Evolutionary conservation across 768 basidiomycete genomes (phyloP).

Genomic region (Boletus rubescentipes): DNA sequence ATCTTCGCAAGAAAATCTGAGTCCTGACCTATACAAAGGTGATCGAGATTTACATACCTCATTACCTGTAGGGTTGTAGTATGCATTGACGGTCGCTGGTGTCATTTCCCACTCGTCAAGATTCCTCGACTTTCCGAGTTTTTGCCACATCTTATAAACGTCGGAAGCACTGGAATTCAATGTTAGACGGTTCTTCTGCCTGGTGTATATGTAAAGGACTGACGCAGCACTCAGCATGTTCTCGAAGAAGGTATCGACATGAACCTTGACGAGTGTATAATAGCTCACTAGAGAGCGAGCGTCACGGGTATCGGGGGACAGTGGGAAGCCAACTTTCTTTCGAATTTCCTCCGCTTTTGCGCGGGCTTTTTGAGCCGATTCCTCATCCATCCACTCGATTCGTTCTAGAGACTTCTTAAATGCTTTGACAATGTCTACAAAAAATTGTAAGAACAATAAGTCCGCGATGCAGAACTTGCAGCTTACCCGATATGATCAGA

Average conservation of each 20-base stretch:
- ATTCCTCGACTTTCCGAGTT: slow-evolving; percentile 70
- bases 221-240: slow-evolving; percentile 72
- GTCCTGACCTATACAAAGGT: background rate
- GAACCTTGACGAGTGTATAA: slow-evolving; percentile 68
- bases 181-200: slow-evolving; percentile 5
- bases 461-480: background rate
- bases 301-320: slow-evolving; percentile 77
- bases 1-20: slow-evolving; percentile 47
- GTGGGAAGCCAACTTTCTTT: slow-evolving; percentile 92
- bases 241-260: slow-evolving; percentile 74
- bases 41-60: slow-evolving; percentile 50
- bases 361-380: slow-evolving; percentile 77
- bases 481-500: slow-evolving; percentile 73
- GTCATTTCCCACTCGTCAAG: slow-evolving; percentile 83
- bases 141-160: slow-evolving; percentile 68
- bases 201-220: slow-evolving; percentile 4
- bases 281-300: slow-evolving; percentile 69
- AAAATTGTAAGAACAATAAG: slow-evolving; percentile 8
- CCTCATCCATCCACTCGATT: slow-evolving; percentile 90
- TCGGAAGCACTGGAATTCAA: slow-evolving; percentile 48
- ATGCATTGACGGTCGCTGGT: slow-evolving; percentile 84
- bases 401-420: slow-evolving; percentile 76
- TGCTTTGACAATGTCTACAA: slow-evolving; percentile 70
- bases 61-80: slow-evolving; percentile 83
- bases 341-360: slow-evolving; percentile 65